These are phyloP conservation scores for Pseudofabraea citricarpa DNA, from an alignment of 2,329 filamentous ascomycete species.

Conservation along the genomic window DNA sequence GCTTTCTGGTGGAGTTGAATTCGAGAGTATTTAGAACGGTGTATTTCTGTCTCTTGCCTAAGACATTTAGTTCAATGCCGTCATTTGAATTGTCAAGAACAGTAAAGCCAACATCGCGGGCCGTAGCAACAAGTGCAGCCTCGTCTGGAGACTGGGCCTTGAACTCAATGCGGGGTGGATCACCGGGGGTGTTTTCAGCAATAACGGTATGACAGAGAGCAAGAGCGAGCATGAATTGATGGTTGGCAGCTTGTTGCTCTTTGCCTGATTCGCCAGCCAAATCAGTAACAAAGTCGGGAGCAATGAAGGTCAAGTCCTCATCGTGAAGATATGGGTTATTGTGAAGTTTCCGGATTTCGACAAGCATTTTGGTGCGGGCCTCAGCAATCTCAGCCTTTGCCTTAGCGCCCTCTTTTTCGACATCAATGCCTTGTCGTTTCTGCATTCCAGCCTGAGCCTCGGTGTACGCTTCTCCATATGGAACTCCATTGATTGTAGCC, in stretches of 20 bases:
- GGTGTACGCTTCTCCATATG: conserved; percentile 96
- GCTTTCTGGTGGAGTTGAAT: conserved; percentile 94
- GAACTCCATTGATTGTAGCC: conserved; percentile 89
- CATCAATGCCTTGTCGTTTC: conserved; percentile 80
- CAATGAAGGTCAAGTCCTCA: conserved; percentile 86
- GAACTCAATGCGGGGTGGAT: conserved; percentile 86
- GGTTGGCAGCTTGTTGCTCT: conserved; percentile 72
- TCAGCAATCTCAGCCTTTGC: conserved; percentile 73
- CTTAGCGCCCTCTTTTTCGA: conserved; percentile 71
- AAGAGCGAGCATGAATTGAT: conserved; percentile 90
- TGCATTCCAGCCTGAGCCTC: conserved; percentile 97
- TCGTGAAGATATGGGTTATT: conserved; percentile 89
- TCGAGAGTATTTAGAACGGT: conserved; percentile 91
- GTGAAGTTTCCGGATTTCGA: conserved; percentile 69
- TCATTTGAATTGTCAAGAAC: conserved; percentile 77
- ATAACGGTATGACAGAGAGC: conserved; percentile 98
- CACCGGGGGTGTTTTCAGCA: conserved; percentile 82
- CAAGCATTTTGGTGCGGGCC: conserved; percentile 69
- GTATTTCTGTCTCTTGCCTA: conserved; percentile 82
- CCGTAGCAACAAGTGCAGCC: conserved; percentile 88
- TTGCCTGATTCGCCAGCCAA: conserved; percentile 70
- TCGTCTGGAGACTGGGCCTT: conserved; percentile 98
- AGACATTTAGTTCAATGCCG: conserved; percentile 78
- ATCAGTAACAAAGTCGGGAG: conserved; percentile 83
- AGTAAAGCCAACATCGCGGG: conserved; percentile 91